Evolutionary conservation across 257 asterid genomes (phyloP).

Genomic region (Jasminum sambac): DNA sequence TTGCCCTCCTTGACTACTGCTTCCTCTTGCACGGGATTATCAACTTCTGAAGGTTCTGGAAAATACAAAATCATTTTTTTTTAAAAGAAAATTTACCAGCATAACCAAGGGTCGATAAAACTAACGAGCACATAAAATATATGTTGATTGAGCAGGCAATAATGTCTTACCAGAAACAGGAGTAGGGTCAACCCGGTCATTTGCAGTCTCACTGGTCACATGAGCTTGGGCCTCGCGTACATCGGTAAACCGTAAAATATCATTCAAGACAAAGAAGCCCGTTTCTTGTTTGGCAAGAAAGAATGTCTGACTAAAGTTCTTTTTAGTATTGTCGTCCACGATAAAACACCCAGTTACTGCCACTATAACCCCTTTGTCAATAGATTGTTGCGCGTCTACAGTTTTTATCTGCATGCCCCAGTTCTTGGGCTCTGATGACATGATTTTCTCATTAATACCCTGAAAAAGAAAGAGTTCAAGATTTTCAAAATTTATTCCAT

Average conservation of each 20-base stretch:
- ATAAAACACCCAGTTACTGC: constrained; percentile 43
- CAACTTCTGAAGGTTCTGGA: constrained; percentile 16
- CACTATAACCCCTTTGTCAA: constrained; percentile 46
- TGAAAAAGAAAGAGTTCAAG: constrained; percentile 20
- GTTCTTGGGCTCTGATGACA: constrained; percentile 49
- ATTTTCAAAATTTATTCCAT: not conserved
- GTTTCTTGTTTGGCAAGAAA: constrained; percentile 56
- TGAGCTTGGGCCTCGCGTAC: constrained; percentile 5
- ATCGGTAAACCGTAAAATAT: constrained; percentile 42
- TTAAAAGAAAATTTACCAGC: constrained; percentile 5
- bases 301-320: constrained; percentile 53
- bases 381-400: constrained; percentile 48
- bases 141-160: not conserved
- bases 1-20: constrained; percentile 22
- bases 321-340: constrained; percentile 29
- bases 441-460: constrained; percentile 54
- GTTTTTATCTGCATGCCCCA: constrained; percentile 33
- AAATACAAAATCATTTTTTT: not conserved
- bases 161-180: constrained; percentile 28
- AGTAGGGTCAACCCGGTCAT: constrained; percentile 13
- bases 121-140: not conserved
- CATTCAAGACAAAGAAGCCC: constrained; percentile 60
- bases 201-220: constrained; percentile 7
- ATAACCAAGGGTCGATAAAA: not conserved
- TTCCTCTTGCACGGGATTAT: constrained; percentile 5